Percentiles rank a stretch among this genome's conserved stretches.
These are phyloP conservation scores for Erigeron canadensis DNA, from an alignment of 129 eudicot species.

Conservation along the genomic window DNA sequence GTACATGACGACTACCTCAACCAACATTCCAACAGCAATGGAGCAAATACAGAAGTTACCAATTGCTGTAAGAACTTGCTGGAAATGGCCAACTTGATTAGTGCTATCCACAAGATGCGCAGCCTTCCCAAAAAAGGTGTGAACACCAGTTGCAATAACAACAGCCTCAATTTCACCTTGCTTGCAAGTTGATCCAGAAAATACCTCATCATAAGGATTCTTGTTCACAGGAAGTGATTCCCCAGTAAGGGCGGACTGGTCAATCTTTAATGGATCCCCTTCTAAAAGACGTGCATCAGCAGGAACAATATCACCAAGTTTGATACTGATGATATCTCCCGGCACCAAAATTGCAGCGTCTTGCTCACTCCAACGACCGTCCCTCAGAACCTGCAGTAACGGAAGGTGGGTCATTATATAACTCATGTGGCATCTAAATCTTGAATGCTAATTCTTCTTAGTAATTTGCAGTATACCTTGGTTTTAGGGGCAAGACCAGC, in stretches of 20 bases:
- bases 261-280: constrained; percentile 83
- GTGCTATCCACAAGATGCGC: constrained; percentile 94
- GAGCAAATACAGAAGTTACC: constrained; percentile 91
- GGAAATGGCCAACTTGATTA: constrained; percentile 87
- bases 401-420: neutral
- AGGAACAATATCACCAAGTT: constrained; percentile 77
- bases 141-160: constrained; percentile 87
- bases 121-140: constrained; percentile 89
- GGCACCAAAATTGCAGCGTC: constrained; percentile 85
- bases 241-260: constrained; percentile 88
- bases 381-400: constrained; percentile 58
- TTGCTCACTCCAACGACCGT: constrained; percentile 84
- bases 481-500: constrained; percentile 96
- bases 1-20: constrained; percentile 80
- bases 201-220: constrained; percentile 73
- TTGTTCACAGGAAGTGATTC: constrained; percentile 87
- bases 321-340: constrained; percentile 82
- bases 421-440: neutral
- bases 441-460: neutral
- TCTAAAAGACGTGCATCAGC: constrained; percentile 93
- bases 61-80: constrained; percentile 74
- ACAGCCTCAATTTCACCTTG: constrained; percentile 89
- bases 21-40: constrained; percentile 77
- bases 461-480: constrained; percentile 39
- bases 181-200: constrained; percentile 91